Evolutionary conservation across 257 asterid genomes (phyloP).

Genomic region (Solanum sejunctum): DNA sequence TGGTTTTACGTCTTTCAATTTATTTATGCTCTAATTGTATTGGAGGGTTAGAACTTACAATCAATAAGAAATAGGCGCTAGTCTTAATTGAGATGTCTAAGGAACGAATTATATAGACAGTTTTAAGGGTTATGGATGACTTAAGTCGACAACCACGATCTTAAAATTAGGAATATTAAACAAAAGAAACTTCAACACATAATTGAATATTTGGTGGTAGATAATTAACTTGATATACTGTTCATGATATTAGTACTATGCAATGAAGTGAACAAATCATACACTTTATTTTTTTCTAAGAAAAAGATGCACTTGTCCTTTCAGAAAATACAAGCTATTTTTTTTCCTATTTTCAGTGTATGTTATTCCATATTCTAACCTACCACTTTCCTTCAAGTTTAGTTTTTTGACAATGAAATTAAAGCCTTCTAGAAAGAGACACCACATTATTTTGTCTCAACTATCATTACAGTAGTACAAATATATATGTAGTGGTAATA

Average conservation of each 20-base stretch:
- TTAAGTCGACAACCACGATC: not conserved
- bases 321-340: not conserved
- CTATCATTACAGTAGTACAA: not conserved
- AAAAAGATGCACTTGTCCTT: not conserved
- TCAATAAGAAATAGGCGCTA: no score
- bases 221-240: not conserved
- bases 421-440: not conserved
- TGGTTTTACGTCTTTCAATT: not conserved
- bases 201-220: not conserved
- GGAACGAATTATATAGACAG: no score
- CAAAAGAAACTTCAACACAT: not conserved
- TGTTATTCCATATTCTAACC: not conserved
- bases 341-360: not conserved
- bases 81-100: no score
- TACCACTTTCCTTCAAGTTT: not conserved
- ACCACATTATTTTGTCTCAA: not conserved
- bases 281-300: not conserved
- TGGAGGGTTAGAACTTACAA: not conserved
- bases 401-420: not conserved
- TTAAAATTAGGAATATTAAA: no score
- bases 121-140: no score
- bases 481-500: no score
- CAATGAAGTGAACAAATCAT: not conserved
- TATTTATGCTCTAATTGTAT: not conserved
- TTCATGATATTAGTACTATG: not conserved